Conservation (phyloP, 2,329 filamentous ascomycete species). For the Colletotrichum orchidophilum region DNA sequence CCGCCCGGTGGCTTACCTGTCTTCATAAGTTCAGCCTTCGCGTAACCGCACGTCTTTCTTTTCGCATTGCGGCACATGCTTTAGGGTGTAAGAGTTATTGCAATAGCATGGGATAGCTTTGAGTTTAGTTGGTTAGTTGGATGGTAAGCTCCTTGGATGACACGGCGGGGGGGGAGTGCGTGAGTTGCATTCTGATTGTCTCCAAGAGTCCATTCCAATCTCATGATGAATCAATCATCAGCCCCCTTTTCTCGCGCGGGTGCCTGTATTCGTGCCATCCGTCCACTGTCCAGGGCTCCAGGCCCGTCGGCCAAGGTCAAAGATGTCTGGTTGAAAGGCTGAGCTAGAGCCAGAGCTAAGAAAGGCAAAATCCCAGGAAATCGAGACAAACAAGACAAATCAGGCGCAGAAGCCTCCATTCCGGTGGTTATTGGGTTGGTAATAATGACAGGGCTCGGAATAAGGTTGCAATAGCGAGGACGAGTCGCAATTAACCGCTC, state of each 20-base stretch:
- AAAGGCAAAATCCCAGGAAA: background rate
- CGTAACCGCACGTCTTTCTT: background rate
- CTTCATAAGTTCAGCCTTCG: constrained; percentile 26
- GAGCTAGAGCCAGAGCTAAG: constrained; percentile 4
- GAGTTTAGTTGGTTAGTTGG: background rate
- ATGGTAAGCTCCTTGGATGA: background rate
- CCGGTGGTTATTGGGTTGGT: constrained; percentile 1
- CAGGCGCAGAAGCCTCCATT: background rate
- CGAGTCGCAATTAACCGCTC: constrained; percentile 20
- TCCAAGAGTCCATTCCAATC: background rate
- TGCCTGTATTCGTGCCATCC: background rate
- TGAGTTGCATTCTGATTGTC: constrained; percentile 2
- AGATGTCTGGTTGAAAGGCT: background rate
- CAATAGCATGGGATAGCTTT: constrained; percentile 8
- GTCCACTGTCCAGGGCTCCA: background rate
- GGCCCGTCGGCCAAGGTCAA: constrained; percentile 3
- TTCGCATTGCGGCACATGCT: background rate
- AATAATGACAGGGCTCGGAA: constrained; percentile 18
- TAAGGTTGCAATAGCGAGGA: constrained; percentile 28
- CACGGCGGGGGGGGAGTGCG: background rate
- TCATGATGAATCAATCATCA: background rate
- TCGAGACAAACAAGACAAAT: background rate
- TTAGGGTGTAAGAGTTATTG: constrained; percentile 4
- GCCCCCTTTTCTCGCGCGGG: background rate
- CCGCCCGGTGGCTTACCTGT: constrained; percentile 27